Percentiles rank a stretch among this genome's conserved stretches.
These are phyloP conservation scores for Tuber melanosporum DNA, from an alignment of 495 filamentous ascomycete species.

Conservation along the genomic window DNA sequence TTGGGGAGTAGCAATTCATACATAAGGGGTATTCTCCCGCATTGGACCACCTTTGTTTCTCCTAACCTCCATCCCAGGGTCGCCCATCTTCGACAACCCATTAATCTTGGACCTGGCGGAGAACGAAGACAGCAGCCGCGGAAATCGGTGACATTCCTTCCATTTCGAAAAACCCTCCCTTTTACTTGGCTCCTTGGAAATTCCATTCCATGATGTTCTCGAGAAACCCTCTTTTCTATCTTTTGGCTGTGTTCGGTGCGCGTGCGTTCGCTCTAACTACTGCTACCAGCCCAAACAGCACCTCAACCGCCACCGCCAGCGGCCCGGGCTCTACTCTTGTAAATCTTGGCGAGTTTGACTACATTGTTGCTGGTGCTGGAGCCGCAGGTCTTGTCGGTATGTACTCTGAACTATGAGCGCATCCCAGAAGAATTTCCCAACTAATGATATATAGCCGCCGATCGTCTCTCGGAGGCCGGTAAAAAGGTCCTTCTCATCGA, in stretches of 20 bases:
- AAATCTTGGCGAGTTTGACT: constrained; percentile 54
- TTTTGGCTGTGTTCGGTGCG: constrained; percentile 18
- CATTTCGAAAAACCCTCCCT: constrained; percentile 10
- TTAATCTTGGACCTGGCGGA: constrained; percentile 8
- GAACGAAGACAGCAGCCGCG: constrained; percentile 14
- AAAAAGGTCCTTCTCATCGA: constrained; percentile 62
- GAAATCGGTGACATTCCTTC: constrained; percentile 26
- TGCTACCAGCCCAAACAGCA: not conserved
- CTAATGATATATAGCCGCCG: constrained; percentile 46
- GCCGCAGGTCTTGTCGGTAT: constrained; percentile 55
- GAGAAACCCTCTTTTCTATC: constrained; percentile 21
- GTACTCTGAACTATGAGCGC: not conserved
- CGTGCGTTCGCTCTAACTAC: constrained; percentile 1
- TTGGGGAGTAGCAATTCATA: constrained; percentile 9
- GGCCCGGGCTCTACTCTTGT: constrained; percentile 48
- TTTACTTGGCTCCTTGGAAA: constrained; percentile 11
- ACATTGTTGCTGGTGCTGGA: constrained; percentile 61
- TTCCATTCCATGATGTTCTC: constrained; percentile 22
- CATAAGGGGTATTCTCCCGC: constrained; percentile 21
- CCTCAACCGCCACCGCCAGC: constrained; percentile 37
- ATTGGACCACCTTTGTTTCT: not conserved
- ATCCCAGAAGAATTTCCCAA: not conserved
- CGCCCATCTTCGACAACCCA: constrained; percentile 21
- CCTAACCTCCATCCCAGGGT: constrained; percentile 11
- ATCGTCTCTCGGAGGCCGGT: constrained; percentile 57